These are phyloP conservation scores for Biscutella laevigata DNA, from an alignment of 441 rosid genomes.

Conservation along the genomic window DNA sequence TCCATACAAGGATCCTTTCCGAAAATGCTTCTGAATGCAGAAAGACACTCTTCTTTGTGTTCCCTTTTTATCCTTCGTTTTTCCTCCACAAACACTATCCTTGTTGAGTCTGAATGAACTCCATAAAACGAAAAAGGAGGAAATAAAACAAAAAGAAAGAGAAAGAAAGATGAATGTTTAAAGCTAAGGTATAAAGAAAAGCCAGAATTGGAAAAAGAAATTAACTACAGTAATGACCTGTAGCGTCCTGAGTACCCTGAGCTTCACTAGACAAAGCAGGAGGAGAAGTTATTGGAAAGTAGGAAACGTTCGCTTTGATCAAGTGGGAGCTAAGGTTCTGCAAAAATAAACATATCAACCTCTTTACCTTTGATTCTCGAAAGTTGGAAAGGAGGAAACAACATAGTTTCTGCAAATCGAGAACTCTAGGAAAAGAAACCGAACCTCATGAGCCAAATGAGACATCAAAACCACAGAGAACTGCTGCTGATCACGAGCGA, in stretches of 20 bases:
- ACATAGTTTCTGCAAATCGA: slow-evolving; percentile 8
- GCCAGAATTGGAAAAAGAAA: neutral
- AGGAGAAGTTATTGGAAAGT: slow-evolving; percentile 46
- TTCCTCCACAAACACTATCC: slow-evolving; percentile 24
- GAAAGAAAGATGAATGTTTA: neutral
- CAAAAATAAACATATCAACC: slow-evolving; percentile 4
- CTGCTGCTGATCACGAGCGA: slow-evolving; percentile 45
- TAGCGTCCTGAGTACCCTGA: slow-evolving; percentile 11
- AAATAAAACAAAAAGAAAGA: too few relatives aligned
- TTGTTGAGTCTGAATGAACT: slow-evolving; percentile 28
- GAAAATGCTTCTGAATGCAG: slow-evolving; percentile 43
- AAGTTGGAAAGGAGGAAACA: neutral
- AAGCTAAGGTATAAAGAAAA: neutral
- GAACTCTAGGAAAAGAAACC: neutral
- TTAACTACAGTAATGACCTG: slow-evolving; percentile 29
- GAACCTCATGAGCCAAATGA: slow-evolving; percentile 74
- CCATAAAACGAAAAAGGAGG: neutral
- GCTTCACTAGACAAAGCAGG: slow-evolving; percentile 46
- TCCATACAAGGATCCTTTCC: slow-evolving; percentile 41
- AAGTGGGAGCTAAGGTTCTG: slow-evolving; percentile 56
- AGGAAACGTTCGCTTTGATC: slow-evolving; percentile 34
- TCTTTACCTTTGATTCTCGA: neutral
- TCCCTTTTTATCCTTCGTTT: slow-evolving; percentile 34
- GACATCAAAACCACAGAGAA: slow-evolving; percentile 53
- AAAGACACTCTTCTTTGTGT: slow-evolving; percentile 65